A percentile compares a stretch with the other conserved stretches of the same genome.
Evolutionary conservation across 2,329 filamentous ascomycete genomes (phyloP).

Genomic region (Xylariaceae sp.): DNA sequence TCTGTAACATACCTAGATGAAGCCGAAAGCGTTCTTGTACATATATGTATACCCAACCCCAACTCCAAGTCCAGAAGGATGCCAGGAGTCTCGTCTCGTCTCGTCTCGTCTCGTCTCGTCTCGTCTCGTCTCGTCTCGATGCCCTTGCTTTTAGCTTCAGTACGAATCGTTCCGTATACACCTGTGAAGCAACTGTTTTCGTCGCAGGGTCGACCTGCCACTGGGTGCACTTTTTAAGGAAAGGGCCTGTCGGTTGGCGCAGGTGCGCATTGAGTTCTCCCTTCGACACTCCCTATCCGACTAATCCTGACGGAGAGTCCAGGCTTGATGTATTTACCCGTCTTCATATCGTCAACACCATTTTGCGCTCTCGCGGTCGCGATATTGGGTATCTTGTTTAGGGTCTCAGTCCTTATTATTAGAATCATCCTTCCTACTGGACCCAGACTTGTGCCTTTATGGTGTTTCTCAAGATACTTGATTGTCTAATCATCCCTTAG

Average conservation of each 20-base stretch:
- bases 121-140: background rate
- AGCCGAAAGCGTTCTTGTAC: background rate
- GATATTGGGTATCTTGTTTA: slow-evolving; percentile 9
- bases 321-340: background rate
- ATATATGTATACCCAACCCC: background rate
- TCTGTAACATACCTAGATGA: background rate
- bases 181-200: background rate
- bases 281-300: background rate
- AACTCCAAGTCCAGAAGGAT: background rate
- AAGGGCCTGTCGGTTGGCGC: slow-evolving; percentile 1
- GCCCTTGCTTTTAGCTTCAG: background rate
- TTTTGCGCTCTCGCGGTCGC: background rate
- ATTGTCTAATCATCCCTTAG: slow-evolving; percentile 1
- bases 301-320: background rate
- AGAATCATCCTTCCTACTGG: background rate
- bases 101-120: background rate
- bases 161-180: background rate
- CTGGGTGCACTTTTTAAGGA: background rate
- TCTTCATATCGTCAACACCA: background rate
- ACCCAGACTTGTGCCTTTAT: slow-evolving; percentile 5
- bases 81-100: slow-evolving; percentile 1
- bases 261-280: background rate
- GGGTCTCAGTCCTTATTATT: background rate
- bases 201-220: background rate
- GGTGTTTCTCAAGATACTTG: slow-evolving; percentile 9